Evolutionary conservation across 495 filamentous ascomycete species (phyloP).

Genomic region (Aspergillus avenaceus): DNA sequence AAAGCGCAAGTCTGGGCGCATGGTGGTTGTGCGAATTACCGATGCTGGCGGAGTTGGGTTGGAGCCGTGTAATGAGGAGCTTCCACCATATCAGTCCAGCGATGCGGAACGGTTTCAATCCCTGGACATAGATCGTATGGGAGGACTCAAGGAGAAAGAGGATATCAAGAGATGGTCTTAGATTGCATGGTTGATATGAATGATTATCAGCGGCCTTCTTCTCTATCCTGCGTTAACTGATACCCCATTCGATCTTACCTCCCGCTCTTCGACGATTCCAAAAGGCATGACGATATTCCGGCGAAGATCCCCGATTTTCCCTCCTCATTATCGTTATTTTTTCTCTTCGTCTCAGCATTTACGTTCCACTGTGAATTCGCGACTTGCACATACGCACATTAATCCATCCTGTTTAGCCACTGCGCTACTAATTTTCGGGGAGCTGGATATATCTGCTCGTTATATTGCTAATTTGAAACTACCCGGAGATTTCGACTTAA

Average conservation of each 20-base stretch:
- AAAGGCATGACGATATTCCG: constrained; percentile 36
- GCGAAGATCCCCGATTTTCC: constrained; percentile 24
- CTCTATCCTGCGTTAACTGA: constrained; percentile 2
- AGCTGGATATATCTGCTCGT: background rate
- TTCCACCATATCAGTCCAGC: constrained; percentile 83
- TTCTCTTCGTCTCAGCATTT: constrained; percentile 25
- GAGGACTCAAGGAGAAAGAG: constrained; percentile 88
- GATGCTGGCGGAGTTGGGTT: constrained; percentile 80
- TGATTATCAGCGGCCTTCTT: constrained; percentile 1
- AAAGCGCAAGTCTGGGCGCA: constrained; percentile 75
- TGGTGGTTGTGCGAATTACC: constrained; percentile 89
- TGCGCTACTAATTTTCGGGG: constrained; percentile 4
- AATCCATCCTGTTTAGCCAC: constrained; percentile 14
- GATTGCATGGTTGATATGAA: constrained; percentile 5
- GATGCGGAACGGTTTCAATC: constrained; percentile 77
- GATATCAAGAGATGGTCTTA: constrained; percentile 35
- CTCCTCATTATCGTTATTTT: too few relatives aligned
- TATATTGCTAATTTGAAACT: constrained; percentile 4
- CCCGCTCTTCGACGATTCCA: constrained; percentile 28
- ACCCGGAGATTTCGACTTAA: constrained; percentile 4
- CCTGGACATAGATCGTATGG: constrained; percentile 90
- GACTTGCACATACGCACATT: constrained; percentile 37
- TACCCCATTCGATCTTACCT: constrained; percentile 10
- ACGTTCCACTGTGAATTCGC: constrained; percentile 16
- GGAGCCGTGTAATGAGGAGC: constrained; percentile 75